Conservation (phyloP, 257 asterid species). For the Salvia miltiorrhiza region DNA sequence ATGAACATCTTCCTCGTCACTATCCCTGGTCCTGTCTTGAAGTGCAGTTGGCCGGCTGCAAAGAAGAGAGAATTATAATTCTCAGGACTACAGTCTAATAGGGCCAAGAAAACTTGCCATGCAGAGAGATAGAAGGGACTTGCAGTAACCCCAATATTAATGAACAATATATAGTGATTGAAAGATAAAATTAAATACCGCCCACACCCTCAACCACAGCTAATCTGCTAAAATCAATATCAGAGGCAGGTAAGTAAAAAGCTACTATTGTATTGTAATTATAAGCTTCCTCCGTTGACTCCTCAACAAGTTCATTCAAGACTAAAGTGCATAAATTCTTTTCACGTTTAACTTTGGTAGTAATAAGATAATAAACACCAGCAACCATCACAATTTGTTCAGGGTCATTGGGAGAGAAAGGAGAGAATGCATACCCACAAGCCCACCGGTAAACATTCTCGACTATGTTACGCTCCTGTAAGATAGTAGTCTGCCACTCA, state of each 20-base stretch:
- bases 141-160: background rate
- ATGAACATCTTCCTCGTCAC: slow-evolving; percentile 86
- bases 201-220: background rate
- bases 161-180: background rate
- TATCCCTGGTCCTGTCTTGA: slow-evolving; percentile 80
- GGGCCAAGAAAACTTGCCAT: background rate
- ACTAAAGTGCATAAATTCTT: background rate
- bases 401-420: background rate
- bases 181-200: background rate
- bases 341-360: background rate
- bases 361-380: background rate
- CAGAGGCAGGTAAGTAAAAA: background rate
- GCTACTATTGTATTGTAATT: background rate
- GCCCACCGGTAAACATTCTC: slow-evolving; percentile 91
- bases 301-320: background rate
- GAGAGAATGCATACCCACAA: slow-evolving; percentile 69
- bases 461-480: slow-evolving; percentile 70
- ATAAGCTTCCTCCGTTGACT: background rate
- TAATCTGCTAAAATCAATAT: background rate
- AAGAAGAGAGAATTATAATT: slow-evolving; percentile 16
- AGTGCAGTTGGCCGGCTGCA: slow-evolving; percentile 93
- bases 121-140: background rate
- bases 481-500: slow-evolving; percentile 67
- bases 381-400: background rate
- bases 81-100: slow-evolving; percentile 6